phyloP scores from a whole-genome alignment of 148 eudicot genomes.

The Rhododendron kiyosumense region DNA sequence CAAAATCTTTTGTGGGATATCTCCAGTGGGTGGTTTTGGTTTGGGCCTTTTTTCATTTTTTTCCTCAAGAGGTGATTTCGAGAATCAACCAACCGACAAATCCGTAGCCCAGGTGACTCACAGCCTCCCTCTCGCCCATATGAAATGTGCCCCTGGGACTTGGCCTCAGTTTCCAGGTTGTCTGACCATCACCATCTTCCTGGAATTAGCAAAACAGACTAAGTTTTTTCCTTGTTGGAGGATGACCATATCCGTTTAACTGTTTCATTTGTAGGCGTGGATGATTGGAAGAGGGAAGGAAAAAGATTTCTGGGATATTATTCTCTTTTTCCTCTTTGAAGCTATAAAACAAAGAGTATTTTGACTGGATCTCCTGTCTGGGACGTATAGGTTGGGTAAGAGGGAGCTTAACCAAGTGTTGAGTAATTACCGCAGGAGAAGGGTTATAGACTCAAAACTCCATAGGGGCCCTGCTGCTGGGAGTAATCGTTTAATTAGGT shows the following conservation, averaged over 20 bases:
- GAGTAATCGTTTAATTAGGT: not conserved
- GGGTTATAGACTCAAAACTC: not conserved
- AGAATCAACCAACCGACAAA: not conserved
- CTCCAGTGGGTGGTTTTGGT: not conserved
- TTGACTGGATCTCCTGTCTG: not conserved
- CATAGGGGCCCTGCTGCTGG: not conserved
- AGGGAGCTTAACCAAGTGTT: not conserved
- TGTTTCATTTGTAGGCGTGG: not conserved
- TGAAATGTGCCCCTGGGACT: not conserved
- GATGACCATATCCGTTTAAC: not conserved
- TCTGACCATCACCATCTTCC: not conserved
- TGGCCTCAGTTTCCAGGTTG: not conserved
- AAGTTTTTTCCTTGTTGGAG: not conserved
- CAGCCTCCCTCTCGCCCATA: not conserved
- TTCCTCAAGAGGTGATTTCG: no score
- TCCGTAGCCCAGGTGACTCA: not conserved
- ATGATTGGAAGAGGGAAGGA: not conserved
- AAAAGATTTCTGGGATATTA: not conserved
- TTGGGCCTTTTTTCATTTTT: not conserved
- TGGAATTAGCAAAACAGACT: not conserved
- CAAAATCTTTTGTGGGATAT: not conserved
- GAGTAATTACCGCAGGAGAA: not conserved
- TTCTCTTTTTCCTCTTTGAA: not conserved
- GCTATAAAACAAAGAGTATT: not conserved
- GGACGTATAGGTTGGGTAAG: not conserved